phyloP scores from a whole-genome alignment of 345 rosid species.

The Sisymbrium altissimum region DNA sequence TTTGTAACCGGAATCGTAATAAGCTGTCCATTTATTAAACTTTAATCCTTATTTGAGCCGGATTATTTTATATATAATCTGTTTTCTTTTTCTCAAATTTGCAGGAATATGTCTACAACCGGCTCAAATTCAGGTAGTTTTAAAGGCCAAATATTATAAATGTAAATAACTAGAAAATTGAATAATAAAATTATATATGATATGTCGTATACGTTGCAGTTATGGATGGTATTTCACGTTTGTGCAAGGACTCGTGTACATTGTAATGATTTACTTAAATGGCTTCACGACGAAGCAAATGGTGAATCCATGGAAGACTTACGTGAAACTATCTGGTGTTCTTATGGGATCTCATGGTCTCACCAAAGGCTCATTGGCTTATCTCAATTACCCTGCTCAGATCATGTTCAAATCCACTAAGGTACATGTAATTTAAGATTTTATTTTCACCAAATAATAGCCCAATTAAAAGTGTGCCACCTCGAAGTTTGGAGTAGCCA shows the following conservation, averaged over 20 bases:
- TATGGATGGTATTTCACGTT: conserved; percentile 93
- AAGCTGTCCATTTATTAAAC: background rate
- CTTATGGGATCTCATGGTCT: conserved; percentile 89
- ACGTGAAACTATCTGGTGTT: conserved; percentile 73
- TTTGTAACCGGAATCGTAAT: background rate
- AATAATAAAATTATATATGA: background rate
- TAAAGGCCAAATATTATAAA: background rate
- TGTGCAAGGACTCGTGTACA: conserved; percentile 82
- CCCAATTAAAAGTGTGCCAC: too few species aligned
- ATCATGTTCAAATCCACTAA: conserved; percentile 94
- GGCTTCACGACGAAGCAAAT: conserved; percentile 80
- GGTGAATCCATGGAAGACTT: conserved; percentile 88
- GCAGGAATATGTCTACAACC: conserved; percentile 92
- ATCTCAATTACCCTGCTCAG: conserved; percentile 87
- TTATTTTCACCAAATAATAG: too few species aligned
- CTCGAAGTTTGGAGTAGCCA: too few species aligned
- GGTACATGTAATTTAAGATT: conserved; percentile 35
- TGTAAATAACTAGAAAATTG: background rate
- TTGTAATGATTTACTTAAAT: conserved; percentile 60
- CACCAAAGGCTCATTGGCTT: conserved; percentile 82
- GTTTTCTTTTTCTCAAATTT: background rate
- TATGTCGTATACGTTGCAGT: conserved; percentile 39
- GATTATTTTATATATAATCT: background rate
- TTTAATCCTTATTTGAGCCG: background rate
- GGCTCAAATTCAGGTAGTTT: conserved; percentile 80